Evolutionary conservation across 441 rosid genomes (phyloP).

Genomic region (Geranium incanum): DNA sequence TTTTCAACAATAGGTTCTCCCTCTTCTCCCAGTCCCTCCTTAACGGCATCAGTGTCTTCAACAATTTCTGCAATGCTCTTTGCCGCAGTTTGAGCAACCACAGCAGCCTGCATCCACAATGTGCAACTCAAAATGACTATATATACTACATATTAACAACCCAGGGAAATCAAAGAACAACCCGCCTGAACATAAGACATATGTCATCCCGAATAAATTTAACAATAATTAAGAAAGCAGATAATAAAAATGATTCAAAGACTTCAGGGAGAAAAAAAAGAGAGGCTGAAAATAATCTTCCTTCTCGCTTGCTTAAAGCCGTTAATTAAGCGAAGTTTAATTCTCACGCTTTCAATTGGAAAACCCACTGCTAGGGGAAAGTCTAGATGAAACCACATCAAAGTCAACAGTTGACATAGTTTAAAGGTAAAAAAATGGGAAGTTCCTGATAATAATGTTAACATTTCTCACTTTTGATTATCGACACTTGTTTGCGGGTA

Average conservation of each 20-base stretch:
- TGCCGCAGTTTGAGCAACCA: slow-evolving; percentile 77
- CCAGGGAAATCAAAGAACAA: not conserved
- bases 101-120: slow-evolving; percentile 60
- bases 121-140: slow-evolving; percentile 16
- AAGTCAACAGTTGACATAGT: not conserved
- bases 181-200: not conserved
- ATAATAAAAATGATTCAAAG: not conserved
- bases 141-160: slow-evolving; percentile 1
- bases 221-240: not conserved
- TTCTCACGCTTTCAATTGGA: not conserved
- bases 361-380: not conserved
- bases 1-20: slow-evolving; percentile 40
- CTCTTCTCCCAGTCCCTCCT: slow-evolving; percentile 41
- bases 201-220: not conserved
- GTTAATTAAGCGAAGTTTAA: not conserved
- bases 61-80: slow-evolving; percentile 47
- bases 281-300: not conserved
- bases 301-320: not conserved
- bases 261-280: not conserved
- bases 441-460: not conserved
- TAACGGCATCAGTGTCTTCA: slow-evolving; percentile 55
- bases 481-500: not conserved
- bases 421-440: not conserved
- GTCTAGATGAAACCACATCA: not conserved
- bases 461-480: not conserved